Evolutionary conservation across 1,284 basidiomycete genomes (phyloP), one percentile per base, ranked within the genome.

Genomic region (Austropuccinia psidii): DNA sequence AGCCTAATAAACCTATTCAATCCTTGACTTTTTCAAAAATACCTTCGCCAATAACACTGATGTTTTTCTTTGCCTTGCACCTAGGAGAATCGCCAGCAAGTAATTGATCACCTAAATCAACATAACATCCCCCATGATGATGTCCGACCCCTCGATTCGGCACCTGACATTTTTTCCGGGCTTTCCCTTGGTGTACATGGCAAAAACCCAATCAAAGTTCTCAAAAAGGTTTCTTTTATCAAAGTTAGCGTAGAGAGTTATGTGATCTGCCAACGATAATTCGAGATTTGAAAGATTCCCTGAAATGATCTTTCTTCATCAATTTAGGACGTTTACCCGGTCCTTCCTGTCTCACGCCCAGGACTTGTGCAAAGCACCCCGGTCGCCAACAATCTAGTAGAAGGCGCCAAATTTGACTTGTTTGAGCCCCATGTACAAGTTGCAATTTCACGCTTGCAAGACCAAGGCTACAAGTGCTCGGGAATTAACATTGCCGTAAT

Each of bases 401-500:
- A n/a, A 13, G 43, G 45, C 11, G 43, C 21, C 21, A 33, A 21
- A 43, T 33, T 21, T 17, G 70, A 73, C 39, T 17, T 54, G 17
- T 73, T 73, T n/a, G 70, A 52, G 35, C 72, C 72, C 29, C 72
- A 74, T 50, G 52, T 66, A 45, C 72, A 74, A 74, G 62, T 60
- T 35, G 62, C 61, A 37, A 64, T 74, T 21, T 66, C 72, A 19
- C 61, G 61, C 24, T 81, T 86, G 6, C 85, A 87, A 73, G 82
- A 82, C 4, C 76, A 82, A 72, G 86, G 85, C 8, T 83, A 84
- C 76, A 80, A 80, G 29, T 85, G 85, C 33, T 81, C 82, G 35
- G 86, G 85, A 4, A 81, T 86, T 77, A 84, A 84, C 73, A 83
- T 87, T 37, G 86, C 82, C 50, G 83, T 87, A 67, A 82, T 84